Percentiles rank a stretch among this genome's conserved stretches.
phyloP scores from a whole-genome alignment of 2,329 filamentous ascomycete genomes.

The Penicillium sclerotigenum region DNA sequence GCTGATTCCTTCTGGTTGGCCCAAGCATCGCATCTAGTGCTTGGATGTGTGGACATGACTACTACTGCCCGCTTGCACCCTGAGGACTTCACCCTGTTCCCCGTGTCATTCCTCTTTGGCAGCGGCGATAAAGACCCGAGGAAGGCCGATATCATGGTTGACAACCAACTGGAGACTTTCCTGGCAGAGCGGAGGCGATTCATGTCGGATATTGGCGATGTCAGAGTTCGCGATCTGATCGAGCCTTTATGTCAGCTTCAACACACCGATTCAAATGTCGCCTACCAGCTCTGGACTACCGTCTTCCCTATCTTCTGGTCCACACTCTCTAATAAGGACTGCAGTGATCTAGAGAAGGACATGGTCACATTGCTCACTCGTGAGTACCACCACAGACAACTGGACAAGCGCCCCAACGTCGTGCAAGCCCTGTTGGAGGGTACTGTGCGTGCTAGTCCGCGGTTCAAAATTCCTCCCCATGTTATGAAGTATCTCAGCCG shows the following conservation, averaged over 20 bases:
- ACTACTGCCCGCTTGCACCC: slow-evolving; percentile 71
- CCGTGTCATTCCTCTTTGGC: slow-evolving; percentile 69
- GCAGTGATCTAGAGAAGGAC: slow-evolving; percentile 83
- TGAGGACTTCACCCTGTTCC: slow-evolving; percentile 78
- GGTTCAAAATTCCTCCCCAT: slow-evolving; percentile 90
- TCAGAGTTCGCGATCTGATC: slow-evolving; percentile 82
- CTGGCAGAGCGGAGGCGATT: slow-evolving; percentile 80
- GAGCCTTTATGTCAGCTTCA: slow-evolving; percentile 90
- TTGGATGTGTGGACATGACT: slow-evolving; percentile 86
- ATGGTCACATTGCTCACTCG: slow-evolving; percentile 89
- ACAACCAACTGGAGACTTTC: slow-evolving; percentile 77
- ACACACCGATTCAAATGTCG: slow-evolving; percentile 76
- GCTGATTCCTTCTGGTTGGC: slow-evolving; percentile 95
- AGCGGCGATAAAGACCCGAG: slow-evolving; percentile 69
- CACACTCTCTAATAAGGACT: slow-evolving; percentile 79
- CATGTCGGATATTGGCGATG: slow-evolving; percentile 74
- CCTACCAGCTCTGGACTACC: slow-evolving; percentile 85
- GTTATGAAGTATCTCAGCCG: slow-evolving; percentile 93
- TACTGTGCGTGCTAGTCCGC: slow-evolving; percentile 75
- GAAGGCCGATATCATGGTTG: slow-evolving; percentile 65
- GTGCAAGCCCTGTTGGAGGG: slow-evolving; percentile 89
- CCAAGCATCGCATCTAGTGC: slow-evolving; percentile 87
- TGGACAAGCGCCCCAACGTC: slow-evolving; percentile 93
- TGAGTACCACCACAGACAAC: slow-evolving; percentile 90
- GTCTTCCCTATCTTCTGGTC: slow-evolving; percentile 95